These are phyloP conservation scores for Dothideomycetidae sp. DNA, from an alignment of 2,329 filamentous ascomycete genomes.

Conservation along the genomic window DNA sequence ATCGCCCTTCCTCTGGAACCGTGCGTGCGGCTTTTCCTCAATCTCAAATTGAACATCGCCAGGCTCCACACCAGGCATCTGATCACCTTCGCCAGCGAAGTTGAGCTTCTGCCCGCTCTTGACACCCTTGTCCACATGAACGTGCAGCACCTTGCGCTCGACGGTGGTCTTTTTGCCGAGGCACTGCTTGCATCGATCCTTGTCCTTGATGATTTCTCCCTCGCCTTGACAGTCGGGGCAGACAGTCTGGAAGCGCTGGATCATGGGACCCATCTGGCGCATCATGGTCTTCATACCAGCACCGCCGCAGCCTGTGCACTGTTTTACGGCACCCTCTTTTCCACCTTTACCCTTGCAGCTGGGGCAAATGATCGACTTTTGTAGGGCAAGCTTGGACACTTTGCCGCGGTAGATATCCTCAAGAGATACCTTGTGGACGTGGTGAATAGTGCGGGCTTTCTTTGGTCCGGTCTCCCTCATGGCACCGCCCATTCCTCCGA, in stretches of 20 bases:
- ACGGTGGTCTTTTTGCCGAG: conserved; percentile 95
- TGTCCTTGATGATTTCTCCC: conserved; percentile 90
- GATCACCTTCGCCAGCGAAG: conserved; percentile 93
- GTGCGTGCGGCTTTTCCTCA: conserved; percentile 92
- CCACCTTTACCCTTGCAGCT: conserved; percentile 89
- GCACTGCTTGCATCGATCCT: conserved; percentile 95
- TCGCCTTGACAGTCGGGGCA: conserved; percentile 97
- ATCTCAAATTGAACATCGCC: conserved; percentile 98
- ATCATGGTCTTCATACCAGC: conserved; percentile 99
- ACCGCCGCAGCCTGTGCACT: conserved; percentile 80
- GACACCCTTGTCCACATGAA: conserved; percentile 92
- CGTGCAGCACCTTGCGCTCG: conserved; percentile 94
- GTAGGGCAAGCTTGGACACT: conserved; percentile 89
- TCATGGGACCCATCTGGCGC: conserved; percentile 99
- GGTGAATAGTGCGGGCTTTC: conserved; percentile 91
- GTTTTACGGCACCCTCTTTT: conserved; percentile 95
- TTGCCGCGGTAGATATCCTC: conserved; percentile 98
- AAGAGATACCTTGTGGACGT: conserved; percentile 94
- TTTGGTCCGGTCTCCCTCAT: conserved; percentile 69
- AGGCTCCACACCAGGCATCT: conserved; percentile 79
- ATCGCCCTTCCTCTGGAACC: conserved; percentile 92
- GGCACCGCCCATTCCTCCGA: conserved; percentile 63
- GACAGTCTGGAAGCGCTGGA: conserved; percentile 98
- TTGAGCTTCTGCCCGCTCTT: conserved; percentile 91
- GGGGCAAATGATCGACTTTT: conserved; percentile 93